These are phyloP conservation scores for Pinus tabuliformis DNA, from an alignment of 75 land plant species.

Conservation along the genomic window DNA sequence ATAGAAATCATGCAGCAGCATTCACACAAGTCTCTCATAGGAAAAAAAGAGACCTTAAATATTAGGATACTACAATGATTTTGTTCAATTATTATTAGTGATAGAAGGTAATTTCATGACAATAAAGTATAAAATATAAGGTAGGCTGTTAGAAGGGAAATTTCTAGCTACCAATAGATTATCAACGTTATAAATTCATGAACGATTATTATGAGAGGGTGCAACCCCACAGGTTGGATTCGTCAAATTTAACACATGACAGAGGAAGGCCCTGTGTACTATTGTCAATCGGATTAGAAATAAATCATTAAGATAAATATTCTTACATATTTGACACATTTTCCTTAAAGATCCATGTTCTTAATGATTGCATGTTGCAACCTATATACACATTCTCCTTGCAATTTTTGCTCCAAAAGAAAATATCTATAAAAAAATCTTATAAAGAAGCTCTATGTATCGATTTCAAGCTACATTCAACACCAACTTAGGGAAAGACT, in stretches of 20 bases:
- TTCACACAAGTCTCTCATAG: background rate
- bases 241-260: background rate
- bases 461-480: background rate
- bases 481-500: too few relatives aligned
- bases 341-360: background rate
- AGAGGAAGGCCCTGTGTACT: background rate
- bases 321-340: background rate
- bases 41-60: background rate
- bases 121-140: background rate
- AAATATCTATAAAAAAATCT: background rate
- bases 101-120: background rate
- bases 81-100: background rate
- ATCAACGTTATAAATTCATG: background rate
- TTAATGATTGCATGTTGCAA: background rate
- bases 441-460: background rate
- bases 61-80: background rate
- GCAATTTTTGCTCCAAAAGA: background rate
- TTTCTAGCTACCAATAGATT: conserved; percentile 3
- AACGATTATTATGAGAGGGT: background rate
- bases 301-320: background rate
- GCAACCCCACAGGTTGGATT: background rate
- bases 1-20: background rate
- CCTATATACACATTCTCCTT: background rate
- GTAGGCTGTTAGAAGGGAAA: too few relatives aligned
- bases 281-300: background rate